A percentile compares a stretch with the other conserved stretches of the same genome.
These are phyloP conservation scores for Anethum foeniculum DNA, from an alignment of 140 eudicot genomes.

Conservation along the genomic window DNA sequence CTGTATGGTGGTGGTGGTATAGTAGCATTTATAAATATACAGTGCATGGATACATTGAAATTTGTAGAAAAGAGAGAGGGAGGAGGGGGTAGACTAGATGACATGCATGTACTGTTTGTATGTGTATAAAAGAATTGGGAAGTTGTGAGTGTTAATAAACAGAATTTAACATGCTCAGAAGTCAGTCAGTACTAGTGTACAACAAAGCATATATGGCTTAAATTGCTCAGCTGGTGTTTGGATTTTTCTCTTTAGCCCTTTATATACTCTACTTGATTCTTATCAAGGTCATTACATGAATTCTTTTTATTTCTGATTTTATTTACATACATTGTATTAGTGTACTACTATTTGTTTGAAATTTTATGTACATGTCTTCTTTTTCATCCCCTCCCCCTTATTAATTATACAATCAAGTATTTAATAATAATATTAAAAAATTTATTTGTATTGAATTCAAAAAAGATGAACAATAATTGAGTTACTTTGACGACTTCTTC, in stretches of 20 bases:
- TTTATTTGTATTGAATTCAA: no score
- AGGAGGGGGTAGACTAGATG: background rate
- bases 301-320: background rate
- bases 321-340: background rate
- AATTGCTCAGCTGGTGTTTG: conserved; percentile 5
- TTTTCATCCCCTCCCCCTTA: no score
- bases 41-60: conserved; percentile 5
- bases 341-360: background rate
- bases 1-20: background rate
- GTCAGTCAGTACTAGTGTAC: background rate
- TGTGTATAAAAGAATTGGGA: background rate
- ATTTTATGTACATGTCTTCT: no score
- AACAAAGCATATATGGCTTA: background rate
- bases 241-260: conserved; percentile 1
- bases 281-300: background rate
- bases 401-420: no score
- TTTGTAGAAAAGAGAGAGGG: background rate
- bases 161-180: background rate
- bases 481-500: no score
- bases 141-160: background rate
- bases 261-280: background rate
- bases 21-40: background rate
- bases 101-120: conserved; percentile 2
- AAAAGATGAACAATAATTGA: no score
- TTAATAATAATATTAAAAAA: no score